Percentiles rank a stretch among this genome's conserved stretches.
Conservation (phyloP, 306 rosid genomes). For the Sechiopsis laciniata region DNA sequence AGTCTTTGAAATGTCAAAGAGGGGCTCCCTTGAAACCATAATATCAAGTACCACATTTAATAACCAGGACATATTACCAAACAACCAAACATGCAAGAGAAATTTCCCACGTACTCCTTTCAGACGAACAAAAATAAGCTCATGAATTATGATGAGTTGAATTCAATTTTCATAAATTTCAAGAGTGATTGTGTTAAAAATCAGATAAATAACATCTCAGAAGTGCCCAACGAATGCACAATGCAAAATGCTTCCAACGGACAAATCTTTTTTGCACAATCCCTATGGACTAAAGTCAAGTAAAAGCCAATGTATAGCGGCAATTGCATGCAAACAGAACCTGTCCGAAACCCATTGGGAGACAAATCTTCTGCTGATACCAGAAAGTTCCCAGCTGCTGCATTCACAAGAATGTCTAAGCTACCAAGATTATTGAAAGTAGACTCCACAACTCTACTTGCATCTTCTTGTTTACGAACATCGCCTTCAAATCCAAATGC, state of each 20-base stretch:
- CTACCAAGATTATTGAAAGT: constrained; percentile 65
- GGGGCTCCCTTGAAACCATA: too few species aligned
- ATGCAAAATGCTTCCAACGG: neutral
- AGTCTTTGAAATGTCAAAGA: too few species aligned
- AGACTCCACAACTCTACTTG: constrained; percentile 55
- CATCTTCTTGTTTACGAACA: constrained; percentile 87
- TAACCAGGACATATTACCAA: neutral
- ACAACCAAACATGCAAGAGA: neutral
- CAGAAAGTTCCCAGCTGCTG: constrained; percentile 90
- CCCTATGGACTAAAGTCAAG: neutral
- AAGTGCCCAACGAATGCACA: too few species aligned
- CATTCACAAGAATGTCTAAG: constrained; percentile 76
- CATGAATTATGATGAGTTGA: neutral
- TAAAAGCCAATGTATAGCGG: neutral
- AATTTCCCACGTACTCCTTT: neutral
- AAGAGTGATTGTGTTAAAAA: too few species aligned
- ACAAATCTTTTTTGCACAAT: neutral
- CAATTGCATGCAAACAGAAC: constrained; percentile 27
- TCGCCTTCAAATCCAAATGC: constrained; percentile 80
- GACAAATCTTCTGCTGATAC: constrained; percentile 79
- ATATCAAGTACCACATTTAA: too few species aligned
- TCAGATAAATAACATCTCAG: too few species aligned
- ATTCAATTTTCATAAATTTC: neutral
- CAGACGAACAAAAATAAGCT: neutral
- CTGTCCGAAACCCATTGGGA: constrained; percentile 94